phyloP scores from a whole-genome alignment of 441 rosid species.

The Erodium texanum region DNA sequence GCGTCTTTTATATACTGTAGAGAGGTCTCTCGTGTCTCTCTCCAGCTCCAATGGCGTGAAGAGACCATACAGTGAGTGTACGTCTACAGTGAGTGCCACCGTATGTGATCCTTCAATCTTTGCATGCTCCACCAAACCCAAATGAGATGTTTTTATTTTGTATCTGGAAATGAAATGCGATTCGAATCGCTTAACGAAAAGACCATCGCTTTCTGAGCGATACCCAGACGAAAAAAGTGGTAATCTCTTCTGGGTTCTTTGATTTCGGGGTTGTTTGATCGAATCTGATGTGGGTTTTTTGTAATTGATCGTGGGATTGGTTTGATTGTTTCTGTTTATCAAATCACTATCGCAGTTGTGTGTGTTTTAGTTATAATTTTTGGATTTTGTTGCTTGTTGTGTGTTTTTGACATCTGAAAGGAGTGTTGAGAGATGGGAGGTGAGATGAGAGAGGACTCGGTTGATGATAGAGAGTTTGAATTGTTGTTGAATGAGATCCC shows the following conservation, averaged over 20 bases:
- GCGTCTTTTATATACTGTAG: background rate
- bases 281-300: slow-evolving; percentile 17
- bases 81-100: too few relatives aligned
- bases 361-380: background rate
- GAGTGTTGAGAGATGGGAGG: slow-evolving; percentile 5
- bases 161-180: slow-evolving; percentile 9
- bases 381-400: background rate
- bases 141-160: slow-evolving; percentile 1
- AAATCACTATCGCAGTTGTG: background rate
- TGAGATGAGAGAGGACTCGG: slow-evolving; percentile 10
- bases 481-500: slow-evolving; percentile 27
- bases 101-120: slow-evolving; percentile 20
- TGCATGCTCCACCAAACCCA: slow-evolving; percentile 25
- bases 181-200: background rate
- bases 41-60: slow-evolving; percentile 27
- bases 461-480: slow-evolving; percentile 23
- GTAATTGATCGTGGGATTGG: slow-evolving; percentile 8
- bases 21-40: slow-evolving; percentile 15
- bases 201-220: slow-evolving; percentile 5
- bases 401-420: background rate
- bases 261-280: slow-evolving; percentile 13
- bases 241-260: slow-evolving; percentile 19
- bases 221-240: slow-evolving; percentile 15
- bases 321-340: background rate
- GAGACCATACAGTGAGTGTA: slow-evolving; percentile 11